These are phyloP conservation scores for Globisporangium lucens DNA, from an alignment of 352 stramenopile species.

Conservation along the genomic window DNA sequence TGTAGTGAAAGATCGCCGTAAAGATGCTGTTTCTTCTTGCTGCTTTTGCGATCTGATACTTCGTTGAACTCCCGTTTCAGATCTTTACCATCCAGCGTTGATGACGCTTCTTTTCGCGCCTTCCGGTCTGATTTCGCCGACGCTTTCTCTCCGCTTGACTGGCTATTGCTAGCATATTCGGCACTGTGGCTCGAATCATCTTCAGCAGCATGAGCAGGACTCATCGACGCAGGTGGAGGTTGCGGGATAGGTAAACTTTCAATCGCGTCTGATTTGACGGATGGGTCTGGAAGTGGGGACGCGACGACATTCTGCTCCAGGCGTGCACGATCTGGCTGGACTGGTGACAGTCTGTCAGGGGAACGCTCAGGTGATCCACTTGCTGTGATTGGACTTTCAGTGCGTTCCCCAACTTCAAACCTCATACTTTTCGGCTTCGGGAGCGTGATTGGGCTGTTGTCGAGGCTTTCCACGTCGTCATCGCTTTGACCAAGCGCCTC, in stretches of 20 bases:
- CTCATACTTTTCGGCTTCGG: not conserved
- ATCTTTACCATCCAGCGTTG: slow-evolving; percentile 7
- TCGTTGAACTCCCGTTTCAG: slow-evolving; percentile 6
- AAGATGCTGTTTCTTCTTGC: slow-evolving; percentile 14
- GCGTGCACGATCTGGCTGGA: not conserved
- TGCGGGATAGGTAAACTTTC: not conserved
- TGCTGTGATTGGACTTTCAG: not conserved
- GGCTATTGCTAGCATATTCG: slow-evolving; percentile 14
- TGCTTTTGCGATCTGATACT: slow-evolving; percentile 6
- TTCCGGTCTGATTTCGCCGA: slow-evolving; percentile 19
- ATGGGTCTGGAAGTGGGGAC: not conserved
- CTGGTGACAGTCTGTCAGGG: not conserved
- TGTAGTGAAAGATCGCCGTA: slow-evolving; percentile 22
- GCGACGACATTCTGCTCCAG: not conserved
- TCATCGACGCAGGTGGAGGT: not conserved
- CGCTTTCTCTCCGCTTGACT: slow-evolving; percentile 23
- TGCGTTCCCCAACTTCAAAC: not conserved
- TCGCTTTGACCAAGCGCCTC: slow-evolving; percentile 53
- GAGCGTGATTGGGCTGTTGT: slow-evolving; percentile 13
- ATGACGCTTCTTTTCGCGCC: not conserved
- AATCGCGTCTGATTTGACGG: not conserved
- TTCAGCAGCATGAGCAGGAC: slow-evolving; percentile 8
- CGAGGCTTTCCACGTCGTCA: slow-evolving; percentile 35
- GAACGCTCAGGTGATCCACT: not conserved
- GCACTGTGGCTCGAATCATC: slow-evolving; percentile 20